phyloP scores from a whole-genome alignment of 169 alveolate genomes.

The Plasmodium inui region DNA sequence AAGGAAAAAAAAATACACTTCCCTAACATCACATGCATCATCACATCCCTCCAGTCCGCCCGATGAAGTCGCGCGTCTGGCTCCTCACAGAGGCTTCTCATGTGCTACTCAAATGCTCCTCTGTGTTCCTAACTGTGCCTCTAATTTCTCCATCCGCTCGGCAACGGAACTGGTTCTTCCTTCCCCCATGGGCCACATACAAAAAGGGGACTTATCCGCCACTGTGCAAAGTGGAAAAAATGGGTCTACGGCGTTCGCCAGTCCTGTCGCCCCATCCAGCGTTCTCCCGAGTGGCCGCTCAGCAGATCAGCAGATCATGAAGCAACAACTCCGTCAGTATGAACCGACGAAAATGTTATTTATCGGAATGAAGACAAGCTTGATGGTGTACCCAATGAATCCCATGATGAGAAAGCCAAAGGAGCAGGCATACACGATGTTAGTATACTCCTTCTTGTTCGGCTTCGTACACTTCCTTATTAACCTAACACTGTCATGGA shows the following conservation, averaged over 20 bases:
- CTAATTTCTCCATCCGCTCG: neutral
- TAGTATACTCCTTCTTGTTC: constrained; percentile 92
- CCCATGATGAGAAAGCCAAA: constrained; percentile 96
- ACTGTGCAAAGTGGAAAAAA: neutral
- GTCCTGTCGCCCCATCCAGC: too few relatives aligned
- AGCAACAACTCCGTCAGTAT: constrained; percentile 19
- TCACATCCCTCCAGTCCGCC: neutral
- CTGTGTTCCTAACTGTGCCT: neutral
- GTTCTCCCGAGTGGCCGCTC: neutral
- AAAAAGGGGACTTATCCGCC: neutral
- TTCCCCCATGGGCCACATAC: neutral
- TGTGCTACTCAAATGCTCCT: neutral
- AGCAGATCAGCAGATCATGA: neutral
- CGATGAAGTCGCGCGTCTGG: neutral
- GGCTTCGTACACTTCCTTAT: constrained; percentile 96
- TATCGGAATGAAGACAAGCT: constrained; percentile 95
- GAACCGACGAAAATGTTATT: constrained; percentile 93
- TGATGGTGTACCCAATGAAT: constrained; percentile 94
- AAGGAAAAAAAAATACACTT: neutral
- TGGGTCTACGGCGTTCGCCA: neutral
- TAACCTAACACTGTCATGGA: constrained; percentile 92
- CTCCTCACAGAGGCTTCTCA: neutral
- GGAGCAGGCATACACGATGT: constrained; percentile 91
- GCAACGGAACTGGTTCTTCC: neutral
- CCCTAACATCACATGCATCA: neutral